Evolutionary conservation across 2,329 filamentous ascomycete genomes (phyloP).

Genomic region (Phaeosphaeria sp.): DNA sequence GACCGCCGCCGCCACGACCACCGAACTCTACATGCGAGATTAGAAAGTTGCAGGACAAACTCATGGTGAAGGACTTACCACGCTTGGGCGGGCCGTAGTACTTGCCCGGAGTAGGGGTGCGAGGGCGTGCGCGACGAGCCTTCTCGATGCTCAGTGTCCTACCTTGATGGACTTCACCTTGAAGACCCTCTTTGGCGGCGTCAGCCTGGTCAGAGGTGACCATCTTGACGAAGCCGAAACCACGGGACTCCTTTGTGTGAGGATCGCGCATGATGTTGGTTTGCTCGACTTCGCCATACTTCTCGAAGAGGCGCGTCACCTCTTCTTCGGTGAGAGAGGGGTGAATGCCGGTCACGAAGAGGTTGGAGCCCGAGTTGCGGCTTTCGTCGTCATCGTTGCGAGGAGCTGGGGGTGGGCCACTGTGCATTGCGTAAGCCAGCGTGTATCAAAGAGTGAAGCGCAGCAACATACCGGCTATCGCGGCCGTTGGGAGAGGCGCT

Average conservation of each 20-base stretch:
- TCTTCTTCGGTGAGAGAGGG: conserved; percentile 88
- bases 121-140: conserved; percentile 90
- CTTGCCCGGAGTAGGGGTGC: conserved; percentile 96
- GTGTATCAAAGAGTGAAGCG: background rate
- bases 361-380: conserved; percentile 92
- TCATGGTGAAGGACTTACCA: conserved; percentile 64
- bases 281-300: conserved; percentile 98
- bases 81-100: conserved; percentile 99
- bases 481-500: conserved; percentile 70
- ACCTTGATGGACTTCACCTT: conserved; percentile 93
- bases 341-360: conserved; percentile 98
- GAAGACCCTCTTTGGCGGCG: conserved; percentile 92
- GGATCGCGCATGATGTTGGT: conserved; percentile 99
- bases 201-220: conserved; percentile 92
- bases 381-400: conserved; percentile 80
- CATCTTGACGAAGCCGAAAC: conserved; percentile 99
- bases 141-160: conserved; percentile 98
- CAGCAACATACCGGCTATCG: conserved; percentile 44
- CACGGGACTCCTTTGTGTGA: conserved; percentile 97
- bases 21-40: conserved; percentile 50
- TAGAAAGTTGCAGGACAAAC: conserved; percentile 9
- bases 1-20: conserved; percentile 53
- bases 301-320: conserved; percentile 94
- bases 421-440: conserved; percentile 39
- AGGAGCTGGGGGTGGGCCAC: conserved; percentile 55